Conservation (phyloP, 2,329 filamentous ascomycete species). For the Hymenoscyphus linearis region DNA sequence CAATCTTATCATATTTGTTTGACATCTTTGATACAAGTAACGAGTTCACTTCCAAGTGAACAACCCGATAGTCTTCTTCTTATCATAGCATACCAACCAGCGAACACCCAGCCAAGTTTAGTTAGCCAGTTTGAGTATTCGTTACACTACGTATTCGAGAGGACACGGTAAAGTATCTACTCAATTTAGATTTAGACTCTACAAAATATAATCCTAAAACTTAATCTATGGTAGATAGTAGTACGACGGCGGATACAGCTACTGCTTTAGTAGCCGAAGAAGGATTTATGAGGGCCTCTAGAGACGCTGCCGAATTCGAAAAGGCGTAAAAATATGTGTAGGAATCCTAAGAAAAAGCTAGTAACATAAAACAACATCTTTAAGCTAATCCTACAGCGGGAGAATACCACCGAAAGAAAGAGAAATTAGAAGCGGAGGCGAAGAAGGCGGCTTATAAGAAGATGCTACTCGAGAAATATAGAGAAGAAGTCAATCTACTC, state of each 20-base stretch:
- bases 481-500: conserved; percentile 55
- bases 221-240: no score
- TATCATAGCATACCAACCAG: no score
- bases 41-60: no score
- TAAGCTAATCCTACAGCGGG: conserved; percentile 96
- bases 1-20: no score
- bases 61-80: no score
- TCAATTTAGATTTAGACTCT: no score
- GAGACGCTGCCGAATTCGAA: conserved; percentile 81
- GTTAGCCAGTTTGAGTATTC: no score
- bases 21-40: no score
- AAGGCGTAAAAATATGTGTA: conserved; percentile 85
- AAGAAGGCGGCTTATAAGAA: conserved; percentile 65
- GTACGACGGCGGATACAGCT: no score
- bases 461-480: conserved; percentile 76
- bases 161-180: conserved; percentile 62
- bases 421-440: conserved; percentile 65
- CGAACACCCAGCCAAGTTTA: no score
- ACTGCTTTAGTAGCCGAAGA: no score
- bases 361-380: conserved; percentile 76
- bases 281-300: conserved; percentile 38
- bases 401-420: conserved; percentile 76
- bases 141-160: conserved; percentile 88
- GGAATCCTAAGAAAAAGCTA: conserved; percentile 84
- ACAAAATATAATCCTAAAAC: no score